Percentiles rank a stretch among this genome's conserved stretches.
phyloP scores from a whole-genome alignment of 2,329 filamentous ascomycete genomes.

The Catunica adiposa region DNA sequence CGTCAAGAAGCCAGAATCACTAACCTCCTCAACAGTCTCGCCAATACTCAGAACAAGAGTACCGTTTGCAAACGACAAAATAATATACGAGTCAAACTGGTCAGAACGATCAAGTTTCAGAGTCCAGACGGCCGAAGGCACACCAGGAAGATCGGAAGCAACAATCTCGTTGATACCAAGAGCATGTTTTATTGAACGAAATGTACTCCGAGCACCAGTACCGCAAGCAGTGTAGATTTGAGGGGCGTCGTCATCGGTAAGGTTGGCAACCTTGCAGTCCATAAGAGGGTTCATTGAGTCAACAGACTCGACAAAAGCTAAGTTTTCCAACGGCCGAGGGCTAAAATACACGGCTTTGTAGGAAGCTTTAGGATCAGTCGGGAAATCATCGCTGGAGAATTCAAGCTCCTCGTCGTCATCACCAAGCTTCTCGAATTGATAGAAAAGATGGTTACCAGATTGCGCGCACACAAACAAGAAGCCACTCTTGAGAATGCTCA shows the following conservation, averaged over 20 bases:
- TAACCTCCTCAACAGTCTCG: conserved; percentile 91
- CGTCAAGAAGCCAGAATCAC: conserved; percentile 79
- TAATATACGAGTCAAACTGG: conserved; percentile 82
- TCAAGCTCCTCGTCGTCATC: conserved; percentile 86
- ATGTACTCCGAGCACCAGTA: conserved; percentile 72
- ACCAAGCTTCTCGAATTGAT: conserved; percentile 92
- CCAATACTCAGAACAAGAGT: conserved; percentile 90
- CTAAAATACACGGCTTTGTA: conserved; percentile 75
- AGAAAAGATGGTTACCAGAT: conserved; percentile 84
- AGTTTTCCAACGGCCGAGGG: conserved; percentile 61
- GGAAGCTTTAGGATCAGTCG: conserved; percentile 52
- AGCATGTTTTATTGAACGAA: conserved; percentile 83
- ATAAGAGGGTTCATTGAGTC: conserved; percentile 81
- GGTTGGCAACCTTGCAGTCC: conserved; percentile 80
- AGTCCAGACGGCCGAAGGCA: conserved; percentile 89
- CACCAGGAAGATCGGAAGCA: conserved; percentile 76
- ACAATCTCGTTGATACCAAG: conserved; percentile 88
- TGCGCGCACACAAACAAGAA: conserved; percentile 89
- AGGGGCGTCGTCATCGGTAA: conserved; percentile 82
- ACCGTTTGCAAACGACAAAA: conserved; percentile 80
- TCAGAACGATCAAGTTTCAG: conserved; percentile 71
- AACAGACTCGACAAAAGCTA: conserved; percentile 71
- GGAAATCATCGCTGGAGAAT: conserved; percentile 69
- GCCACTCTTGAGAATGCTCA: conserved; percentile 88
- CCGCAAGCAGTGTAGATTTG: conserved; percentile 93